These are phyloP conservation scores for Xerocomus nothofagi DNA, from an alignment of 1,284 basidiomycete species.

Conservation along the genomic window DNA sequence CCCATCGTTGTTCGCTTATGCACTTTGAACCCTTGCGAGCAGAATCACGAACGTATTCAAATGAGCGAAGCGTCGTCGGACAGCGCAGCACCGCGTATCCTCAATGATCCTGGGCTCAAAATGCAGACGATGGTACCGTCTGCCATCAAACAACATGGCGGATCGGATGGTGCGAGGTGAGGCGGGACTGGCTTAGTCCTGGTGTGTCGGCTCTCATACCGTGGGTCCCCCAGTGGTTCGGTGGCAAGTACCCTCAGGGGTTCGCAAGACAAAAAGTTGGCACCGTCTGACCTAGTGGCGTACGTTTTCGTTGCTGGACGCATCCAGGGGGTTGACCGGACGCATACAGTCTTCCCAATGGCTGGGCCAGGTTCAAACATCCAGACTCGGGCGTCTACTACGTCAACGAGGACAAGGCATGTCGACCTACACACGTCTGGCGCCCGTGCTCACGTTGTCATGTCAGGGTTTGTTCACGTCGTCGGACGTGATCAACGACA, in stretches of 20 bases:
- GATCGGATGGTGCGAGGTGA: conserved; percentile 12
- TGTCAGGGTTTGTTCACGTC: conserved; percentile 21
- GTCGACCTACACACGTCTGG: background rate
- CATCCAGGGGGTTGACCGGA: background rate
- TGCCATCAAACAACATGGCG: conserved; percentile 3
- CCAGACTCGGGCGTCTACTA: conserved; percentile 33
- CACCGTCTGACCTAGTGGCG: conserved; percentile 2
- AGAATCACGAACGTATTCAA: background rate
- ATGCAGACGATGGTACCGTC: conserved; percentile 20
- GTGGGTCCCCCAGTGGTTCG: background rate
- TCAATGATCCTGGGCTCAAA: conserved; percentile 3
- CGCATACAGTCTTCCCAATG: conserved; percentile 14
- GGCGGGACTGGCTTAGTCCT: too few species aligned
- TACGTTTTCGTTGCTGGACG: conserved; percentile 1
- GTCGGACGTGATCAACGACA: conserved; percentile 18
- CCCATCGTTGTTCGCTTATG: background rate
- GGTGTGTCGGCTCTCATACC: background rate
- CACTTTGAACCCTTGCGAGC: background rate
- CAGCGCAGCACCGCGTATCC: background rate
- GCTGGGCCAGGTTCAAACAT: conserved; percentile 29
- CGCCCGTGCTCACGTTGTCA: background rate
- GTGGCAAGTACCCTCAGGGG: conserved; percentile 22
- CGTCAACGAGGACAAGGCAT: conserved; percentile 27
- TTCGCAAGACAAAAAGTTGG: conserved; percentile 2
- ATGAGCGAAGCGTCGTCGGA: conserved; percentile 8